phyloP scores from a whole-genome alignment of 2,329 filamentous ascomycete species.

The Fusarium luffae region DNA sequence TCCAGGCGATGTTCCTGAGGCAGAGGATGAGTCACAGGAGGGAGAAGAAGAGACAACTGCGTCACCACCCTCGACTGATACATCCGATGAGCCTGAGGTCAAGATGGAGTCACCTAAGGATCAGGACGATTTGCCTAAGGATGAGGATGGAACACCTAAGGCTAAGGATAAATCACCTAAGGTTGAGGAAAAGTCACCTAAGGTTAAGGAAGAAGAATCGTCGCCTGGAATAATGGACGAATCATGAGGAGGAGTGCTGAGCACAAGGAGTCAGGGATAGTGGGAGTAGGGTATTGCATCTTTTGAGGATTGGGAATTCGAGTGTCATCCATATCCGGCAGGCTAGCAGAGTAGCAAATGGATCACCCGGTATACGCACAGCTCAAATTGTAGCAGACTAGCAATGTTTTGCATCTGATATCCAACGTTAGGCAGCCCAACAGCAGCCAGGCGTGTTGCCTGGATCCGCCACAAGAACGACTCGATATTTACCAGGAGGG shows the following conservation, averaged over 20 bases:
- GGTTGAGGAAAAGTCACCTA: rapidly evolving
- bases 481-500: rapidly evolving
- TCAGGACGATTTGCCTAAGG: too few species aligned
- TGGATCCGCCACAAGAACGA: neutral
- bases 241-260: too few species aligned
- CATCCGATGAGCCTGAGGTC: neutral
- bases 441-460: neutral
- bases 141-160: too few species aligned
- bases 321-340: neutral
- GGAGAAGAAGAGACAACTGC: neutral
- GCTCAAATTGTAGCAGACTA: neutral
- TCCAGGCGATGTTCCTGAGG: neutral
- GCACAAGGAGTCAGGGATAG: too few species aligned
- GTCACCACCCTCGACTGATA: neutral
- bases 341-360: neutral
- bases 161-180: neutral
- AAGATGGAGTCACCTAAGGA: neutral
- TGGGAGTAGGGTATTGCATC: neutral
- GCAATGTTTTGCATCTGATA: neutral
- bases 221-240: too few species aligned
- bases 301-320: neutral
- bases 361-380: neutral
- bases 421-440: neutral
- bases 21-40: neutral
- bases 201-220: too few species aligned